Evolutionary conservation across 257 asterid species (phyloP).

Genomic region (Verbena officinalis): DNA sequence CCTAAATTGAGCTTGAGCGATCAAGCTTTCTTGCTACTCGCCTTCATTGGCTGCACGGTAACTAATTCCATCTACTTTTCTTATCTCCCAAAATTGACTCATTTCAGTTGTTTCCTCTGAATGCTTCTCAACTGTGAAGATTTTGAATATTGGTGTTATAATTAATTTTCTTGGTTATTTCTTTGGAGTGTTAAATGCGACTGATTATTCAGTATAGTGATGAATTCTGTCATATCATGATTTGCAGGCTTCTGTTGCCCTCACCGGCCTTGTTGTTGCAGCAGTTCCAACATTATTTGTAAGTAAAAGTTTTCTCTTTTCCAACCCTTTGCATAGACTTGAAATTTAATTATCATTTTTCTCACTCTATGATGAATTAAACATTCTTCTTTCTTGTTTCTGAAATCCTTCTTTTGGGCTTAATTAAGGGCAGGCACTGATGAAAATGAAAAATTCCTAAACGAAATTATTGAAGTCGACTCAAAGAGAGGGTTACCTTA

Average conservation of each 20-base stretch:
- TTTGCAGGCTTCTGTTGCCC: constrained; percentile 66
- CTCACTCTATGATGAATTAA: too few species aligned
- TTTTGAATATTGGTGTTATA: neutral
- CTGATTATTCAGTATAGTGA: neutral
- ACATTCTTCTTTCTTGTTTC: neutral
- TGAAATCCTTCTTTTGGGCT: neutral
- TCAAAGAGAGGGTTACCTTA: neutral
- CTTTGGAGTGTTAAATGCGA: neutral
- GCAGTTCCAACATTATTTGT: constrained; percentile 82
- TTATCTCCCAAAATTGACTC: constrained; percentile 4
- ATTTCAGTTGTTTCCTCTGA: too few species aligned
- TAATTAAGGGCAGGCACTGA: neutral
- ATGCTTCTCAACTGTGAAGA: neutral
- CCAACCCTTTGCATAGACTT: too few species aligned
- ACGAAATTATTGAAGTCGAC: constrained; percentile 5
- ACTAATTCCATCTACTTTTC: neutral
- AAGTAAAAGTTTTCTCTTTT: constrained; percentile 34
- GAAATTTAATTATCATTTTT: too few species aligned
- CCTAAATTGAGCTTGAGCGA: constrained; percentile 63
- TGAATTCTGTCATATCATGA: constrained; percentile 15
- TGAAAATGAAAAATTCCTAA: neutral
- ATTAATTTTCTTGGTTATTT: neutral
- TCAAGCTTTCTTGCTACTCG: constrained; percentile 66
- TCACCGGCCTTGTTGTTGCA: constrained; percentile 70
- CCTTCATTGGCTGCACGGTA: constrained; percentile 83